phyloP scores from a whole-genome alignment of 257 asterid species.

The Solanum chaucha region DNA sequence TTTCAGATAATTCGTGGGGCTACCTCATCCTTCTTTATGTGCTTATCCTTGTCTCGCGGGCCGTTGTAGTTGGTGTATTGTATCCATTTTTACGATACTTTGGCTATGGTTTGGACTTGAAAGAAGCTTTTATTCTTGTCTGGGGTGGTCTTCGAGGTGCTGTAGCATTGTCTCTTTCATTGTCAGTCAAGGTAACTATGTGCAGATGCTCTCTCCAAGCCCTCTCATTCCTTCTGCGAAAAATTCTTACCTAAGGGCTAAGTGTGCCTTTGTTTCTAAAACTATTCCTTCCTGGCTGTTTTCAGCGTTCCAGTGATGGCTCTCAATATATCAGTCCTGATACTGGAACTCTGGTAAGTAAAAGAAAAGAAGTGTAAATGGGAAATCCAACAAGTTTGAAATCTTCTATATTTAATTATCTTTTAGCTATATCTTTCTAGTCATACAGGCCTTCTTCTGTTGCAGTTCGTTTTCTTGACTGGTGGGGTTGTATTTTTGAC shows the following conservation, averaged over 20 bases:
- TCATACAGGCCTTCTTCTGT: not conserved
- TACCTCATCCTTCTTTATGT: constrained; percentile 70
- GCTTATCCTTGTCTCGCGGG: constrained; percentile 67
- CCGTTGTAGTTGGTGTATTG: constrained; percentile 59
- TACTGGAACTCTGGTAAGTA: constrained; percentile 84
- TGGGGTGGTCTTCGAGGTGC: constrained; percentile 99
- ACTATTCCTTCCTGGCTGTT: constrained; percentile 14
- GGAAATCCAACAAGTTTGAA: not conserved
- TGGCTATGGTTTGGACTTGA: constrained; percentile 94
- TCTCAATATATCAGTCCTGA: constrained; percentile 56
- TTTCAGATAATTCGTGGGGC: constrained; percentile 85
- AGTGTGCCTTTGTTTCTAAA: constrained; percentile 9
- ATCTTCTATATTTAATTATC: not conserved
- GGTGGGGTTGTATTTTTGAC: constrained; percentile 96
- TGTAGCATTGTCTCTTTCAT: constrained; percentile 75
- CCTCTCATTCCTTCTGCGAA: not conserved
- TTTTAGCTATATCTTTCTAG: not conserved
- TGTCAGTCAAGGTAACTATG: constrained; percentile 64
- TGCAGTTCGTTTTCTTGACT: constrained; percentile 97
- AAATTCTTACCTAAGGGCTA: not conserved
- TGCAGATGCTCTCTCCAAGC: not conserved
- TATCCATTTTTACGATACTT: constrained; percentile 69
- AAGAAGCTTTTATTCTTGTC: constrained; percentile 76
- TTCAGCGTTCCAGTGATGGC: constrained; percentile 72
- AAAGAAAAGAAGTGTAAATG: not conserved